phyloP scores from a whole-genome alignment of 1,284 basidiomycete species.

The Athelia sp. region DNA sequence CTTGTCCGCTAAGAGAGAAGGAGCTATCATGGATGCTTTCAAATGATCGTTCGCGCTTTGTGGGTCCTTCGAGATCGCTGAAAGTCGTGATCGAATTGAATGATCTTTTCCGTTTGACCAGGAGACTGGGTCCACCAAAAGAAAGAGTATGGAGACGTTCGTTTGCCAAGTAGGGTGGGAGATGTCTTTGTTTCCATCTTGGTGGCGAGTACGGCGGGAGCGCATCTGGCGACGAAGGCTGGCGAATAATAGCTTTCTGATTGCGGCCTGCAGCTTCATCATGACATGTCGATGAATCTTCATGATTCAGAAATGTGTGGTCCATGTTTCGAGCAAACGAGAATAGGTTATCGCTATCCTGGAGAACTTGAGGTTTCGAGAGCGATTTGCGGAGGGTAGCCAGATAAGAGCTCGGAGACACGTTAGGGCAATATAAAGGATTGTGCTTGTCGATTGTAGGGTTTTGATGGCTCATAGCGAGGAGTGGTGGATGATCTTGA shows the following conservation, averaged over 20 bases:
- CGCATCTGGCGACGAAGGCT: neutral
- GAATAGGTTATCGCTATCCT: slow-evolving; percentile 16
- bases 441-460: slow-evolving; percentile 17
- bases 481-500: neutral
- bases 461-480: neutral
- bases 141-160: neutral
- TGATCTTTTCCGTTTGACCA: slow-evolving; percentile 23
- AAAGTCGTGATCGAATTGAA: slow-evolving; percentile 17
- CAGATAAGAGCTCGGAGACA: slow-evolving; percentile 37
- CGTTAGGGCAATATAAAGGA: slow-evolving; percentile 28
- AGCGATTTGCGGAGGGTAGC: slow-evolving; percentile 22
- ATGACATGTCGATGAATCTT: slow-evolving; percentile 18
- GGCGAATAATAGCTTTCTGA: neutral
- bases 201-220: neutral
- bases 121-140: neutral
- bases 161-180: neutral
- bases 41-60: slow-evolving; percentile 33
- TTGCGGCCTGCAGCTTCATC: slow-evolving; percentile 5
- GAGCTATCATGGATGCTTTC: slow-evolving; percentile 38
- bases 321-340: slow-evolving; percentile 32
- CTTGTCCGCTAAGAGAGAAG: slow-evolving; percentile 38
- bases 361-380: slow-evolving; percentile 12
- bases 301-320: slow-evolving; percentile 20
- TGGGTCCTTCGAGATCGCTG: slow-evolving; percentile 35
- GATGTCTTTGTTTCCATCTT: neutral